Evolutionary conservation across 2,329 filamentous ascomycete species (phyloP), one percentile per base, ranked within the genome.

Genomic region (Fusarium virguliforme): DNA sequence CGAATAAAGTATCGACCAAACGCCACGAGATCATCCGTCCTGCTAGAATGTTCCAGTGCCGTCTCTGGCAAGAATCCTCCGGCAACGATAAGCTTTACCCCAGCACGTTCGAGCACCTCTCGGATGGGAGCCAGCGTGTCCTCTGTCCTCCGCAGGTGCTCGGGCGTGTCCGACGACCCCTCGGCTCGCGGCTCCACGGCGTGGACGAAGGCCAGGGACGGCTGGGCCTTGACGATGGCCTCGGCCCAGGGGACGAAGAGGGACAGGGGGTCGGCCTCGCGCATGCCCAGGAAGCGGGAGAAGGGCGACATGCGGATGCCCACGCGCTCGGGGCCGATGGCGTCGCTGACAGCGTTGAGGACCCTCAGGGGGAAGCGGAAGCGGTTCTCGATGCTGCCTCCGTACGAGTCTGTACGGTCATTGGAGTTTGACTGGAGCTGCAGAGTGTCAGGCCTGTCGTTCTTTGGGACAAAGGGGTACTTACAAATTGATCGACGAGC

Each of bases 181-280:
- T 81, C 77, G 10, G 89, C 80, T 4, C 88, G 84, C 1, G 88
- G 84, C 74, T 92, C 89, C 13, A 92, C 82, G 2, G 91, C 72
- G 75, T 92, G 89, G 4, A 91, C 76, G 75, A 89, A 92, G 0
- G 89, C 86, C 22, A 93, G 82, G 8, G 85, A 84, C 4, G 91
- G 79, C 51, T 83, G 80, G n/a, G 90, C 80, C 50, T 85, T 82
- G 54, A 80, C 74, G 26, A 89, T 83, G 15, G 91, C 76, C 73
- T 92, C 82, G 2, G 81, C 81, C 77, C 92, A 93, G 0, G 90
- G 87, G 12, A 88, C 73, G 0, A 75, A 75, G 13, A 75, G 53
- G 3, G 54, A 41, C 12, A 71, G n/a, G 8, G 90, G 89, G 40
- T 93, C 85, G 0, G 78, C 74, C 87, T 91, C 91, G 5, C 82